Conservation (phyloP, 305 asterid species). For the Fraxinus latifolia region DNA sequence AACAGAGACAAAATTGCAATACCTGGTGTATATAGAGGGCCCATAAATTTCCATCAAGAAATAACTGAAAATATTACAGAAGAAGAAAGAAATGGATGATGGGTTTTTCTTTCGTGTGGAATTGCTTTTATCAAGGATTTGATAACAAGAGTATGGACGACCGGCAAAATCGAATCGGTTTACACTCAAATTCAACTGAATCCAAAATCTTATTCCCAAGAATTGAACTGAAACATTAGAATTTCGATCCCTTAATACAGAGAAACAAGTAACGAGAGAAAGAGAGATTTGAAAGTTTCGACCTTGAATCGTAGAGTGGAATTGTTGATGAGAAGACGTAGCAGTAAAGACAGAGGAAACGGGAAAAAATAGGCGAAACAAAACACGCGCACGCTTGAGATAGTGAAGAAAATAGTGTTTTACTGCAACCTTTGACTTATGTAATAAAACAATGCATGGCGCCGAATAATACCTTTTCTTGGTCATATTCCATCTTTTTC, state of each 20-base stretch:
- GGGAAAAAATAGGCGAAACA: slow-evolving; percentile 20
- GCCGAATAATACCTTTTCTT: not conserved
- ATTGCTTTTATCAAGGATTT: slow-evolving; percentile 39
- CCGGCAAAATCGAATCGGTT: slow-evolving; percentile 30
- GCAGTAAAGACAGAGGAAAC: slow-evolving; percentile 24
- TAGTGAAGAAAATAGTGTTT: slow-evolving; percentile 3
- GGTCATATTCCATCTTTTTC: not conserved
- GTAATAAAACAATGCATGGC: not conserved
- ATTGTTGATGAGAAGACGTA: slow-evolving; percentile 40
- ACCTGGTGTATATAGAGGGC: slow-evolving; percentile 47
- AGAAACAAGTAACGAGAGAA: slow-evolving; percentile 2
- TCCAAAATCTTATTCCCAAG: not conserved
- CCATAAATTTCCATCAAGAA: slow-evolving; percentile 37
- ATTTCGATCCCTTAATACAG: slow-evolving; percentile 9
- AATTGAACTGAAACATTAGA: slow-evolving; percentile 12
- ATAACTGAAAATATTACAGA: slow-evolving; percentile 1
- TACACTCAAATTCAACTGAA: slow-evolving; percentile 12
- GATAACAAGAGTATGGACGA: slow-evolving; percentile 25
- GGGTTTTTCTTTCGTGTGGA: slow-evolving; percentile 28
- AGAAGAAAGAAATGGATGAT: slow-evolving; percentile 13
- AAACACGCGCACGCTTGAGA: slow-evolving; percentile 8
- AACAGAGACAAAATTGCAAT: slow-evolving; percentile 27
- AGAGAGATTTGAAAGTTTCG: slow-evolving; percentile 30
- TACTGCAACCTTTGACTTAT: not conserved
- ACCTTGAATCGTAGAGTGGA: slow-evolving; percentile 40